Percentiles rank a stretch among this genome's conserved stretches.
phyloP scores from a whole-genome alignment of 108 stramenopile genomes.

The Cyclotella sp. region DNA sequence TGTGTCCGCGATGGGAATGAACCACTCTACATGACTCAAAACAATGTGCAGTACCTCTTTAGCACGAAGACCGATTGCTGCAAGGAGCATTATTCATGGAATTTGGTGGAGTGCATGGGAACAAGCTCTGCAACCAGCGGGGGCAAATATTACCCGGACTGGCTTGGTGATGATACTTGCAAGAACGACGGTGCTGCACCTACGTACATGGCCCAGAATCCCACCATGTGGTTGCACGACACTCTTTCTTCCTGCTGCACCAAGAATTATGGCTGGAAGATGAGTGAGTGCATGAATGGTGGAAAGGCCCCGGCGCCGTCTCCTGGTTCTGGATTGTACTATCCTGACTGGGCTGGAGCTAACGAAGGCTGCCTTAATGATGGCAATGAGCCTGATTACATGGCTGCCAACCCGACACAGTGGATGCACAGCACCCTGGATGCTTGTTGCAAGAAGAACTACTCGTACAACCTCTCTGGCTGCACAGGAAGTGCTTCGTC shows the following conservation, averaged over 20 bases:
- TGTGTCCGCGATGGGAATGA: neutral
- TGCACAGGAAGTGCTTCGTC: neutral
- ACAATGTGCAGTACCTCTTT: neutral
- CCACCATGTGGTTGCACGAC: constrained; percentile 15
- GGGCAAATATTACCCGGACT: neutral
- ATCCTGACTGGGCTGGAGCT: constrained; percentile 14
- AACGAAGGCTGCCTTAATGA: constrained; percentile 11
- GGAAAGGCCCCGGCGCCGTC: neutral
- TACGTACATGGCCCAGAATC: constrained; percentile 7
- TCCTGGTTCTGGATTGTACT: constrained; percentile 7
- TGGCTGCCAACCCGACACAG: neutral
- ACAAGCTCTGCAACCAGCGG: neutral
- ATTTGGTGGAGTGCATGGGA: constrained; percentile 12
- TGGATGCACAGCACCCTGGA: neutral
- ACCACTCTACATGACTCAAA: constrained; percentile 16
- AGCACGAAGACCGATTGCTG: constrained; percentile 11
- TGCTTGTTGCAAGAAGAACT: neutral
- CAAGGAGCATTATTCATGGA: constrained; percentile 13
- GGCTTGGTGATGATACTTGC: constrained; percentile 13
- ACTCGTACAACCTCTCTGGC: neutral
- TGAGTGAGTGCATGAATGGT: constrained; percentile 1
- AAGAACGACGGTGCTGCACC: constrained; percentile 17
- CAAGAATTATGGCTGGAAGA: constrained; percentile 7
- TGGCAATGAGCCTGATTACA: constrained; percentile 17
- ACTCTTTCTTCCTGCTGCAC: constrained; percentile 4